A percentile compares a stretch with the other conserved stretches of the same genome.
Conservation (phyloP, 2,329 filamentous ascomycete genomes). For the Talaromyces marneffei region DNA sequence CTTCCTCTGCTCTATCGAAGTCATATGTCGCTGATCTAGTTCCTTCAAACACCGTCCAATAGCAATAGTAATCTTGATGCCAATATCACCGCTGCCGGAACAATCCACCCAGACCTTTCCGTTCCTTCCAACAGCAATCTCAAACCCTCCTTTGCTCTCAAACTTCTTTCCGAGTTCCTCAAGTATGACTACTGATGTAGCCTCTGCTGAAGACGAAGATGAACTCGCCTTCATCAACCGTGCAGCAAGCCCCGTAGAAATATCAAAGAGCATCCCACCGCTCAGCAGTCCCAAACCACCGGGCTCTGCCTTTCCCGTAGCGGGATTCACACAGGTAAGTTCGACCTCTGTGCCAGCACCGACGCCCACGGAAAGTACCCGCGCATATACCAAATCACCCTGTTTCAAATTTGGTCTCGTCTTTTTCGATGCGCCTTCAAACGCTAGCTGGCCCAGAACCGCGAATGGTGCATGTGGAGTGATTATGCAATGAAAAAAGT, state of each 20-base stretch:
- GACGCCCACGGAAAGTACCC: conserved; percentile 69
- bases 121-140: conserved; percentile 89
- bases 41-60: conserved; percentile 73
- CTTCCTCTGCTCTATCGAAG: conserved; percentile 42
- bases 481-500: conserved; percentile 74
- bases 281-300: conserved; percentile 79
- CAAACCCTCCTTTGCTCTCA: conserved; percentile 59
- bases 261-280: conserved; percentile 78
- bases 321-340: conserved; percentile 78
- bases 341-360: conserved; percentile 83
- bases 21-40: conserved; percentile 59
- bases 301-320: conserved; percentile 79
- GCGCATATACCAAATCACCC: conserved; percentile 82
- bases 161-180: conserved; percentile 77
- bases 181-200: conserved; percentile 64
- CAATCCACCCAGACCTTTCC: conserved; percentile 89
- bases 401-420: conserved; percentile 70
- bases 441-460: conserved; percentile 78
- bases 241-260: conserved; percentile 77
- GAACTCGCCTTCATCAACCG: conserved; percentile 53
- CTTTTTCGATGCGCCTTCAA: conserved; percentile 88
- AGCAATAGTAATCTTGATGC: conserved; percentile 62
- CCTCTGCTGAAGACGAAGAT: conserved; percentile 35
- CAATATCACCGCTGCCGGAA: conserved; percentile 48
- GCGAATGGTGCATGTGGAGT: conserved; percentile 59